A percentile compares a stretch with the other conserved stretches of the same genome.
These are phyloP conservation scores for Phytophthora citricola DNA, from an alignment of 352 stramenopile species.

Conservation along the genomic window DNA sequence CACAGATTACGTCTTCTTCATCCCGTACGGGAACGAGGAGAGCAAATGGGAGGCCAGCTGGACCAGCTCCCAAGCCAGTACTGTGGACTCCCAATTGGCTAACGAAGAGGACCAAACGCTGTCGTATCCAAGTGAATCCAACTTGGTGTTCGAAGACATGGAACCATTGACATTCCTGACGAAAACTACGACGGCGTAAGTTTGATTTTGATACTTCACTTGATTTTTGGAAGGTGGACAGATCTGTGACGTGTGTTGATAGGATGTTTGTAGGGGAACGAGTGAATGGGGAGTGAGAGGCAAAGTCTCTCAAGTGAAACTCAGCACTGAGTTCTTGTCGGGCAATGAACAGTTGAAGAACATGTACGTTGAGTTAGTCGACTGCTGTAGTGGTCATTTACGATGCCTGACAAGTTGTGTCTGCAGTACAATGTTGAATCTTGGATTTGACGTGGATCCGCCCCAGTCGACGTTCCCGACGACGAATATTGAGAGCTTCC, in stretches of 20 bases:
- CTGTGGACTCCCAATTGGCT: constrained; percentile 21
- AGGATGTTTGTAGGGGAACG: constrained; percentile 61
- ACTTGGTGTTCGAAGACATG: constrained; percentile 39
- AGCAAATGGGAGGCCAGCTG: constrained; percentile 59
- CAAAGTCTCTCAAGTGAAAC: constrained; percentile 48
- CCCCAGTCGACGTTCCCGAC: constrained; percentile 61
- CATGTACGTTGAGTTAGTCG: constrained; percentile 39
- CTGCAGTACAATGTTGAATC: constrained; percentile 58
- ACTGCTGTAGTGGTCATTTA: not conserved
- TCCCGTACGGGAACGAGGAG: constrained; percentile 53
- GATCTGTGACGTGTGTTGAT: constrained; percentile 3
- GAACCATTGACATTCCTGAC: constrained; percentile 44
- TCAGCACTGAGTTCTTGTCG: constrained; percentile 43
- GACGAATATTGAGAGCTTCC: constrained; percentile 51
- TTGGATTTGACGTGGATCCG: constrained; percentile 47
- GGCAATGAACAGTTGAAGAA: constrained; percentile 44
- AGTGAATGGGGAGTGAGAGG: constrained; percentile 51
- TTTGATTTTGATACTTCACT: not conserved
- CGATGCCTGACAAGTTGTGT: constrained; percentile 9
- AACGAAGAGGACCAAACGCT: constrained; percentile 34
- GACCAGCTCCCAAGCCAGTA: constrained; percentile 41
- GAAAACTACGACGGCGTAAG: constrained; percentile 42
- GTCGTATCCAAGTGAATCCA: constrained; percentile 42
- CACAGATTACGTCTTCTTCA: constrained; percentile 58
- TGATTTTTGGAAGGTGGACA: too few relatives aligned